Conservation (phyloP, 257 asterid genomes). For the Nicotiana tomentosiformis region DNA sequence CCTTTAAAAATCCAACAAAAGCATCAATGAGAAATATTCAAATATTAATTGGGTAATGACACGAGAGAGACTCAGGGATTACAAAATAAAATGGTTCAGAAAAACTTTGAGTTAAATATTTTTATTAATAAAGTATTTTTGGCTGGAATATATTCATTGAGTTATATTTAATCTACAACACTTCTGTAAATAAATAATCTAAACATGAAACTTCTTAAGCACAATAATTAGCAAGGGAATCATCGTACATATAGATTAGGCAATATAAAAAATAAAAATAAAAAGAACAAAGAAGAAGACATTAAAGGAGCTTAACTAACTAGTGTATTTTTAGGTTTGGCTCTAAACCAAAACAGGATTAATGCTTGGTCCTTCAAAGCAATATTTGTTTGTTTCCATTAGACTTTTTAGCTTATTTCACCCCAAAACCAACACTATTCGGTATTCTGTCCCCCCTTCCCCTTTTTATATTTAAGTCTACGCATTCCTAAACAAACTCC, state of each 20-base stretch:
- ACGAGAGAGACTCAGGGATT: too few species aligned
- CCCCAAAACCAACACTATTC: neutral
- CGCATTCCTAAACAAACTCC: neutral
- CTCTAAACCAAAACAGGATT: neutral
- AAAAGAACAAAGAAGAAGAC: neutral
- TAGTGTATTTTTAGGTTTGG: neutral
- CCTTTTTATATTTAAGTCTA: neutral
- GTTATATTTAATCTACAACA: neutral
- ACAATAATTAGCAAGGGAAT: neutral
- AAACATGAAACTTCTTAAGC: neutral
- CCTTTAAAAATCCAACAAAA: too few species aligned
- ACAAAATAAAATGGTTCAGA: too few species aligned
- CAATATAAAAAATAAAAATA: neutral
- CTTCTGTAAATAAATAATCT: neutral
- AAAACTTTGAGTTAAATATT: too few species aligned
- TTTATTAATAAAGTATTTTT: neutral
- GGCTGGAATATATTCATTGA: neutral
- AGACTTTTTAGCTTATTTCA: too few species aligned
- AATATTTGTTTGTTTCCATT: neutral
- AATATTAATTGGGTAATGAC: too few species aligned
- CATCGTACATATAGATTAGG: neutral
- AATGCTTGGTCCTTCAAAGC: neutral
- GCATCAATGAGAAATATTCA: too few species aligned
- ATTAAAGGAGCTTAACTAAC: neutral
- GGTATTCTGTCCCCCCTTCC: neutral